Base-by-base conservation (phyloP, 805 yeast species). In the Hanseniaspora thailandica region DNA sequence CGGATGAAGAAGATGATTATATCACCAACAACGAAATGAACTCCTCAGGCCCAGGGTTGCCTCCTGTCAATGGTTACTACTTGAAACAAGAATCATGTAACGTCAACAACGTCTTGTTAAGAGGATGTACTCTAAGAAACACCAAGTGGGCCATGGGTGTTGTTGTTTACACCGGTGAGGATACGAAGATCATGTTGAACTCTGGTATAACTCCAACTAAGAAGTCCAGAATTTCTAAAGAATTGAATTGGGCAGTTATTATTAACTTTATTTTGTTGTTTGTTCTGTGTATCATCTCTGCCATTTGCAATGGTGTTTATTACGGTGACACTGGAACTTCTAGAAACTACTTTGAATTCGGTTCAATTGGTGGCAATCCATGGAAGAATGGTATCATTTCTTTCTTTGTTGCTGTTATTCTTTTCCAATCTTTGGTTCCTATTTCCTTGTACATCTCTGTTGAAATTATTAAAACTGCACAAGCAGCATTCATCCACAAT, bases 81-180 rank as follows among this genome's bases (percentile, higher is more conserved):
- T n/a, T 46, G 13, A 52, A 45, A 46, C 55, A 79, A 64, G 93
- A 84, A 64, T 76, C 89, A 5, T 75, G 82, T 15, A 80, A 80
- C 2, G 79, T 82, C 60, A 81, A 82, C 63, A 84, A 84, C 62
- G 61, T 84, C 63, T 66, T 85, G 40, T 66, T 85, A 39, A 76
- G 94, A 69, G 94, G 94, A 25, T 83, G 86, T 61, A 72, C 77
- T n/a, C 69, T 85, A 53, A 75, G 93, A 68, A 85, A 85, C 62
- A 84, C 93, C 1, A 82, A 81, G 65, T 85, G 93, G 93, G 87
- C 77, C 23, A 74, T 84, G 63, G 93, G 93, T 54, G 61, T 84
- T 26, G 93, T 84, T 17, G 71, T 77, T 2, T 84, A 81, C 67
- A 84, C 93, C 4, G 94, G 94, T 62, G 73, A 73, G 45, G 93